phyloP scores from a whole-genome alignment of 2,329 filamentous ascomycete species.

The Chaetomium sp. region DNA sequence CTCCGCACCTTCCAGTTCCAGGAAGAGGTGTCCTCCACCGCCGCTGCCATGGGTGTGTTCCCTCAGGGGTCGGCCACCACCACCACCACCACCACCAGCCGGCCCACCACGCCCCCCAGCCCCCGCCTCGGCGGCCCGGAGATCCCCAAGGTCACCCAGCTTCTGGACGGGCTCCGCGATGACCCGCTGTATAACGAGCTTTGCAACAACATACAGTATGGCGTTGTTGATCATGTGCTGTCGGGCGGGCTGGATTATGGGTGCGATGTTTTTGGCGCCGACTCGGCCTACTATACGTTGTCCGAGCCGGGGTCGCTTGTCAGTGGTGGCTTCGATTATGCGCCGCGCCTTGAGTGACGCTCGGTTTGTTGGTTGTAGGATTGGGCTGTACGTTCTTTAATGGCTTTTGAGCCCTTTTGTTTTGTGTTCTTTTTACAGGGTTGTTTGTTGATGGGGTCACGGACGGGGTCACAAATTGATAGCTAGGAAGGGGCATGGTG shows the following conservation, averaged over 20 bases:
- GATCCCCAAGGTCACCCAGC: background rate
- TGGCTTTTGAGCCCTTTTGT: background rate
- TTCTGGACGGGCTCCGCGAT: background rate
- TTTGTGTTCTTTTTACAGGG: background rate
- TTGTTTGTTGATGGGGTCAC: background rate
- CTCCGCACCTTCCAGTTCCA: slow-evolving; percentile 33
- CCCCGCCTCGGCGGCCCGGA: background rate
- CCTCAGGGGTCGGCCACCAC: background rate
- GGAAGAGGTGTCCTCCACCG: slow-evolving; percentile 17
- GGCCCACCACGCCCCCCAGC: background rate
- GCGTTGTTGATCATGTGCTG: background rate
- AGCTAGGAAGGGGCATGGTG: background rate
- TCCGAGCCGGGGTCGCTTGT: background rate
- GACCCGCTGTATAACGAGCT: background rate
- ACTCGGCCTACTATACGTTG: background rate
- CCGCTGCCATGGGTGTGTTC: background rate
- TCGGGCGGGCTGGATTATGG: background rate
- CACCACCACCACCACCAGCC: background rate
- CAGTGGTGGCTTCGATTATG: background rate
- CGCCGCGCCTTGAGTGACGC: background rate
- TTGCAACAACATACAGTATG: background rate
- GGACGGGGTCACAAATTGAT: background rate
- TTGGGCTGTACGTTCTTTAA: background rate
- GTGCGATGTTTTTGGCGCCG: background rate
- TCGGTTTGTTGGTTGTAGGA: background rate